Evolutionary conservation across 441 rosid species (phyloP), one percentile per base, ranked within the genome.

Genomic region (Mallotus japonicus): DNA sequence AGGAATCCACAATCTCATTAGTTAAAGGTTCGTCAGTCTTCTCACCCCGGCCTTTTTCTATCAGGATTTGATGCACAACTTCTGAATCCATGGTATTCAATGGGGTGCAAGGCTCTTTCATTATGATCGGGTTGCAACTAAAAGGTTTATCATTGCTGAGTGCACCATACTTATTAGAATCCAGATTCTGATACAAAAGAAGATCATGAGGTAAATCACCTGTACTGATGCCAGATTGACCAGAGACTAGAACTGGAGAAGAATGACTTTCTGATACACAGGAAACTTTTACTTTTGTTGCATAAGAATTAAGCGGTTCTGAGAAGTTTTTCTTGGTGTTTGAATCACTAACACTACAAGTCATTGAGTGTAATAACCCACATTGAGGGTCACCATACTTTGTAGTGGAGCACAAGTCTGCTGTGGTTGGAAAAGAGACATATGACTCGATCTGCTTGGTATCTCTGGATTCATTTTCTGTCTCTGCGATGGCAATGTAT

Each of bases 181-280:
- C 65, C 67, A 66, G 11, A 67, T 61, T 76, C 54, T 53, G 70
- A 44, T 58, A 54, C 17, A 77, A 69, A 73, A 12, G 40, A 60
- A 64, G 61, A 74, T 67, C 61, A 61, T 50, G 20, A 14, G 65
- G 68, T 17, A 19, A 72, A 61, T 54, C 55, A 49, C 20, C 34
- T 64, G 75, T 61, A 75, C 63, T 63, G 49, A 80, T 22, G 11
- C 49, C 62, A 59, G 78, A 75, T 54, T 76, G 11, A 56, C 73
- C 64, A 53, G 61, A 42, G 34, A 51, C 66, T 37, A 2, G 70
- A 58, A 44, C 73, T 9, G 65, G 59, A 50, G 37, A 54, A 75
- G 72, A 62, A 62, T 59, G 44, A 28, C 32, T 28, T 54, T 42
- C 69, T 17, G 65, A 72, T 66, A 64, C 62, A 51, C 42, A 28